Base-by-base conservation (phyloP, 441 rosid genomes). In the Eruca vesicaria region DNA sequence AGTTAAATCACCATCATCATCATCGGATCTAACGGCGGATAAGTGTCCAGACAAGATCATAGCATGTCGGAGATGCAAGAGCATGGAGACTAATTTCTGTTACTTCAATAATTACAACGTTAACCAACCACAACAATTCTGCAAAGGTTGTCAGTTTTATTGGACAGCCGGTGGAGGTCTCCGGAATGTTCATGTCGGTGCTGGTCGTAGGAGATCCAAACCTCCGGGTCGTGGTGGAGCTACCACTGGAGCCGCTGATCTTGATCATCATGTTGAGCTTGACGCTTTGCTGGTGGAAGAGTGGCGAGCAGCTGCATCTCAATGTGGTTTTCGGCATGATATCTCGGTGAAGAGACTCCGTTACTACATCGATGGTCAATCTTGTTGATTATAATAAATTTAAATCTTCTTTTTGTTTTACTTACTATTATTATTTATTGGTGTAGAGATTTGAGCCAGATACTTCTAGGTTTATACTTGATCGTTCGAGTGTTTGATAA, bases 141-240 rank as follows among this genome's bases (percentile, higher is more conserved):
- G 98, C 61, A 91, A 84, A 82, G 96, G 97, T 61, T 93, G 98
- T 78, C 98, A 93, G 74, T 84, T 97, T 74, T 93, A 93, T 74
- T 93, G 98, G 98, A 93, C 98, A 0, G 96, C 96, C 0, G 98
- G 98, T 16, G 98, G 98, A 8, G 94, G 90, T 70, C 96, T 93
- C 29, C 84, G 98, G 35, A 91, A 93, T 69, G 98, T 93, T 36
- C 98, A 97, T 0, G 86, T 93, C 0, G 97, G 97, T 0, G 96
- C 98, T 7, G 98, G 98, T 43, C 96, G 98, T 7, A 87, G 98
- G 73, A 93, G 87, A 69, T 66, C 81, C 63, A 93, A 87, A 81
- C 92, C 89, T 0, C 90, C 89, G 0, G 86, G 71, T 1, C 91
- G 82, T 9, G 81, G 82, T 23, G 76, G 80, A 0, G 75, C 71